A percentile compares a stretch with the other conserved stretches of the same genome.
Conservation (phyloP, 106 monocot species). For the Cymbidium sinense region DNA sequence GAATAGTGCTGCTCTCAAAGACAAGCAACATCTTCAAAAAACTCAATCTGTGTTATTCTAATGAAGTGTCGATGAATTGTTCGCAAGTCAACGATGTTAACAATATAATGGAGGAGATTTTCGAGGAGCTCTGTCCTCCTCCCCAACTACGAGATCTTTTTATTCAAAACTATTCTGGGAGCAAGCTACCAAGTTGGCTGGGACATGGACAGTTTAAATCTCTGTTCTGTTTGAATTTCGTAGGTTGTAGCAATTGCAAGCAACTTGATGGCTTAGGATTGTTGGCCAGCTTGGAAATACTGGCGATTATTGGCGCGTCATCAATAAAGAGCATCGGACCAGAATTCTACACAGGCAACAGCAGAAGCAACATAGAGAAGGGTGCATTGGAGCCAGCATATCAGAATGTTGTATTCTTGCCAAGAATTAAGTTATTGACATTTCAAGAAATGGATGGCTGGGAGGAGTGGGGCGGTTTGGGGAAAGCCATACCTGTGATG, state of each 20-base stretch:
- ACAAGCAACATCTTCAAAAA: neutral
- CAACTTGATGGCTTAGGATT: neutral
- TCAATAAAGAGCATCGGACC: neutral
- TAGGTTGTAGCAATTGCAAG: neutral
- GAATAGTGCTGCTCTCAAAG: neutral
- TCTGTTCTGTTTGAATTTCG: neutral
- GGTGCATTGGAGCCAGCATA: too few relatives aligned
- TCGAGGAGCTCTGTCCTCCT: conserved; percentile 22
- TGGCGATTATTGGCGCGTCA: neutral
- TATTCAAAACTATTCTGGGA: conserved; percentile 14
- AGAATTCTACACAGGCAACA: neutral
- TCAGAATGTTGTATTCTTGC: neutral
- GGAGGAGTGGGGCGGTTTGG: neutral
- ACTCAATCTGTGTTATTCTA: neutral
- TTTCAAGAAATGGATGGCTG: neutral
- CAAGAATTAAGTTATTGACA: neutral
- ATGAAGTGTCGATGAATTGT: neutral
- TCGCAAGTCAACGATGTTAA: neutral
- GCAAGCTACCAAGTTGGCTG: conserved; percentile 10
- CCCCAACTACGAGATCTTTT: neutral
- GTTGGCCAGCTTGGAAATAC: neutral
- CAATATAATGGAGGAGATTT: conserved; percentile 4
- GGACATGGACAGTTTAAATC: too few relatives aligned
- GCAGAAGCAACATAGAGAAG: neutral
- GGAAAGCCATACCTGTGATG: neutral